phyloP scores from a whole-genome alignment of 1,284 basidiomycete species.

The Leucoagaricus sp. region DNA sequence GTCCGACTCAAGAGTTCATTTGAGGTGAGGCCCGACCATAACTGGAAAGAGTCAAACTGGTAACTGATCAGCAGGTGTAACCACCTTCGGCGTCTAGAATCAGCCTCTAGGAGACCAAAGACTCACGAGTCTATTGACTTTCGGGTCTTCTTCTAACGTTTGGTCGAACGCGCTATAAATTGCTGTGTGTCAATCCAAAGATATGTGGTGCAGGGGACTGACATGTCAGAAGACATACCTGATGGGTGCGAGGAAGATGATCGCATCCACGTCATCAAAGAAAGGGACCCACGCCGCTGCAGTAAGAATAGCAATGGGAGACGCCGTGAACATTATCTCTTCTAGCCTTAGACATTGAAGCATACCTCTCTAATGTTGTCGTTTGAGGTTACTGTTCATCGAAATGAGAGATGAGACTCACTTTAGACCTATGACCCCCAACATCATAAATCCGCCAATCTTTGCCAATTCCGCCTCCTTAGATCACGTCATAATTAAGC shows the following conservation, averaged over 20 bases:
- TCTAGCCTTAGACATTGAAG: not conserved
- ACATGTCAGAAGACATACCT: constrained; percentile 32
- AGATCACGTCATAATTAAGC: not conserved
- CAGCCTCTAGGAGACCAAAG: not conserved
- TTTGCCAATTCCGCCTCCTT: constrained; percentile 25
- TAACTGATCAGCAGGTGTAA: not conserved
- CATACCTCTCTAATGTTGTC: constrained; percentile 9
- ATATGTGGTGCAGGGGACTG: not conserved
- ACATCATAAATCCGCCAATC: constrained; percentile 51
- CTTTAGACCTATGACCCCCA: constrained; percentile 61
- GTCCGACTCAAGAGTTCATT: constrained; percentile 59
- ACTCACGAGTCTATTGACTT: constrained; percentile 60
- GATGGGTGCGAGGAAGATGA: constrained; percentile 73
- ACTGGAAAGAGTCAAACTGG: constrained; percentile 63
- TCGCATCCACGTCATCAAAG: constrained; percentile 67
- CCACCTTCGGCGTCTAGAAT: not conserved
- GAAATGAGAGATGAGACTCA: too few species aligned
- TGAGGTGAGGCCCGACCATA: constrained; percentile 63
- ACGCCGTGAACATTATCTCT: constrained; percentile 7
- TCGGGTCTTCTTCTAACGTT: constrained; percentile 64
- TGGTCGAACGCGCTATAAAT: constrained; percentile 65
- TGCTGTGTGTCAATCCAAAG: not conserved
- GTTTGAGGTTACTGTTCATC: not conserved
- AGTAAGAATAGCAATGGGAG: not conserved
- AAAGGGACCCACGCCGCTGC: constrained; percentile 71